Base-by-base conservation (phyloP, 305 asterid species). In the Fraxinus paxiana region DNA sequence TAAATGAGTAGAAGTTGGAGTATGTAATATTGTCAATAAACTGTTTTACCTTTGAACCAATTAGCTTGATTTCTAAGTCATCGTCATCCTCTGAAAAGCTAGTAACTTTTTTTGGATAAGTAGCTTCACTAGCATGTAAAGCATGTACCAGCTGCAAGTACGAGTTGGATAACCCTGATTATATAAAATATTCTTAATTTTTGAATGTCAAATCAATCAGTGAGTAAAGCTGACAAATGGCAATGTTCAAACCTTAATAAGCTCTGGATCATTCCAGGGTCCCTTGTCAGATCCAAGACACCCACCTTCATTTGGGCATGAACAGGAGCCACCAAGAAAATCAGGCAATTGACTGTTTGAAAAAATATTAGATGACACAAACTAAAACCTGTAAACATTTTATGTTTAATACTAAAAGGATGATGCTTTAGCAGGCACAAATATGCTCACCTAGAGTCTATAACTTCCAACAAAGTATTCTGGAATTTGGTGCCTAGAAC, bases 271-370 rank as follows among this genome's bases (percentile, higher is more conserved):
- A 78, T 87, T 90, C 98, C 98, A 96, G 78, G 97, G 99, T 72
- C 99, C 99, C 88, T 89, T 94, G 79, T 92, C 91, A 43, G 99
- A 92, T 84, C 89, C 87, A 77, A 96, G 92, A 84, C 99, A 96
- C 73, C 99, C 99, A 41, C 96, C 98, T 81, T 95, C 90, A 83
- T 86, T 88, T 73, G 89, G 80, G 85, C 99, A 96, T n/a, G 90
- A 86, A 86, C 99, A 96, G 81, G 94, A 86, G 82, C 98, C 99
- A 56, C 98, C 99, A 59, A 94, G 92, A 92, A 96, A 96, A 87
- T 96, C 96, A 73, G 99, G 99, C 91, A 96, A 86, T 88, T 94
- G 97, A 87, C 99, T 96, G 91, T 86, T 81, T 34, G 65, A 65
- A 82, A 76, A 79, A 83, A 82, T 79, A 75, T 83, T 51, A 72